Evolutionary conservation across 2,329 filamentous ascomycete species (phyloP), one percentile per base, ranked within the genome.

Genomic region (Botryotinia globosa): DNA sequence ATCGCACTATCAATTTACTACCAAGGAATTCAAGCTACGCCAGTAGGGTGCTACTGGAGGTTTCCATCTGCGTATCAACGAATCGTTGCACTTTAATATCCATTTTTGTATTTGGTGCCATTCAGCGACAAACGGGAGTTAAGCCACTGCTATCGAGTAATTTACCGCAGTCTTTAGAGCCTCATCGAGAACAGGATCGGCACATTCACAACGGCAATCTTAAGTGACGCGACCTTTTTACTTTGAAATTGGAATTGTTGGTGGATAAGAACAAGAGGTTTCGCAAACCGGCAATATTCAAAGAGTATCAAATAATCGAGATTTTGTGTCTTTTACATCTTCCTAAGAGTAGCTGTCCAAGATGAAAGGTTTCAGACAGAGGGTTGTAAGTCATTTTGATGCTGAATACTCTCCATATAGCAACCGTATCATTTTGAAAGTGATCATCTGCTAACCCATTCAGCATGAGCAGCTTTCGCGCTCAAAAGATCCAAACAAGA

Each of bases 281-380:
- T 29, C 37, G 42, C 37, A 68, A 25, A 56, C 18, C 48, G 54
- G 22, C 37, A 20, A 58, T 22, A 48, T 59, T 22, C 39, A 56
- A 39, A 69, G 22, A 66, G 29, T 34, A 66, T 37, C 32, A 22
- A 66, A 42, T 18, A 72, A 45, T 20, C 34, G 39, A 32, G 39
- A 39, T 67, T 22, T 42, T 45, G 32, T 45, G 14, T 66, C 48
- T 34, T 63, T 37, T 22, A 39, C 22, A 25, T 44, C 64, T 44
- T 37, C 39, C 20, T 45, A 22, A 70, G 65, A 72, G 51, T 45
- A 45, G 39, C 42, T 45, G 45, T 73, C 66, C 84, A 92, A 88
- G 84, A 98, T 98, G 95, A 98, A 97, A 87, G 92, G 94, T 83
- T 97, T 98, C 85, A 92, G 94, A 85, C 94, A 97, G 87, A 93